Evolutionary conservation across 345 rosid genomes (phyloP).

Genomic region (Iberis pinnata): DNA sequence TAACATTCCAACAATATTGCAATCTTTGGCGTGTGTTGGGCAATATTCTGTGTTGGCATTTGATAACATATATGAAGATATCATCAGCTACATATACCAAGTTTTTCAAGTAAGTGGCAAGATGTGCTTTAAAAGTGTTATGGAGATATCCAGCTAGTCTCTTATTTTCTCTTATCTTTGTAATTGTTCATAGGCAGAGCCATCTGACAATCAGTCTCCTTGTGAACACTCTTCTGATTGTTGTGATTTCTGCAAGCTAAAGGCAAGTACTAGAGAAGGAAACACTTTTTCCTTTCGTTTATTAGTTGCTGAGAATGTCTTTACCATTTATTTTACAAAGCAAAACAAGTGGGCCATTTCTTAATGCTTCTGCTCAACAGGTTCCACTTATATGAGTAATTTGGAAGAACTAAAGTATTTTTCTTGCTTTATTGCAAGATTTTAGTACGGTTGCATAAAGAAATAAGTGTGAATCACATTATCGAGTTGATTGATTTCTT

Average conservation of each 20-base stretch:
- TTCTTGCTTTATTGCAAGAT: constrained; percentile 7
- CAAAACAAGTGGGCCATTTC: constrained; percentile 2
- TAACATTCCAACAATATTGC: constrained; percentile 70
- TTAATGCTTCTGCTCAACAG: constrained; percentile 16
- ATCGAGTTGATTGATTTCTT: neutral
- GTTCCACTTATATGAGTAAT: constrained; percentile 4
- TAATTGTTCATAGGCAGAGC: constrained; percentile 40
- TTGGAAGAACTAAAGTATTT: constrained; percentile 11
- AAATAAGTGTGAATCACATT: constrained; percentile 5
- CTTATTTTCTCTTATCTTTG: constrained; percentile 12
- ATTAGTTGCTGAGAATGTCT: constrained; percentile 9
- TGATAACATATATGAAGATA: constrained; percentile 47
- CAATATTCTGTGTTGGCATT: constrained; percentile 53
- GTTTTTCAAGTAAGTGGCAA: constrained; percentile 51
- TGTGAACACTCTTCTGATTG: constrained; percentile 38
- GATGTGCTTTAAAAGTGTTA: constrained; percentile 21
- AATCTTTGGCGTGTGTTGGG: constrained; percentile 80
- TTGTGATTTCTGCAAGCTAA: constrained; percentile 51
- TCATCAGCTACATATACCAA: constrained; percentile 42
- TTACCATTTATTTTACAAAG: constrained; percentile 8
- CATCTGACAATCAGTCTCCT: constrained; percentile 32
- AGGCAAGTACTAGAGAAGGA: constrained; percentile 42
- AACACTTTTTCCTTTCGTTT: constrained; percentile 1
- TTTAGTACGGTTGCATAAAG: neutral
- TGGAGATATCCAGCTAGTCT: constrained; percentile 10